These are phyloP conservation scores for Aphanoascus verrucosus DNA, from an alignment of 2,329 filamentous ascomycete genomes.

Conservation along the genomic window DNA sequence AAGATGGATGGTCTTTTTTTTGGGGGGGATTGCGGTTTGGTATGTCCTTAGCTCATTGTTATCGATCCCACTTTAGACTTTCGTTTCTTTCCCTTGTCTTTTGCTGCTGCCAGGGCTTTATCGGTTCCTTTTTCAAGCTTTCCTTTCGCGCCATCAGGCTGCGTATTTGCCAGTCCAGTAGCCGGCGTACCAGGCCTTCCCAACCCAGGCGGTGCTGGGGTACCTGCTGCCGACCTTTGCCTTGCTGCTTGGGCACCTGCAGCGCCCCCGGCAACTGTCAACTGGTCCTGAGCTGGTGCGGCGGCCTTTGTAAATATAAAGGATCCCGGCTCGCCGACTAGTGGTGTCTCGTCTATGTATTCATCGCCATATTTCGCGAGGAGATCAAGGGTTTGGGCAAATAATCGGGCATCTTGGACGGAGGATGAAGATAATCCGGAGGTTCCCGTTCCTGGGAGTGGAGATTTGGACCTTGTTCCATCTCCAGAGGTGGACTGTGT, in stretches of 20 bases:
- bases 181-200: slow-evolving; percentile 13
- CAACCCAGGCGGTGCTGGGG: slow-evolving; percentile 10
- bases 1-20: too few species aligned
- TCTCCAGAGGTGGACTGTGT: slow-evolving; percentile 22
- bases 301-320: slow-evolving; percentile 44
- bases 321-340: slow-evolving; percentile 52
- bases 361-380: slow-evolving; percentile 47
- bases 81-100: slow-evolving; percentile 29
- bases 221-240: slow-evolving; percentile 10
- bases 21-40: too few species aligned
- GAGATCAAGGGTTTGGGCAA: slow-evolving; percentile 41
- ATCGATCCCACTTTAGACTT: slow-evolving; percentile 24
- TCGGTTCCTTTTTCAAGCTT: neutral
- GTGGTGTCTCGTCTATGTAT: slow-evolving; percentile 53
- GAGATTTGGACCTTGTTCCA: slow-evolving; percentile 19
- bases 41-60: neutral
- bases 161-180: slow-evolving; percentile 2
- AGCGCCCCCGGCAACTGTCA: neutral
- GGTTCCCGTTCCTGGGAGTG: slow-evolving; percentile 18
- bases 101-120: neutral
- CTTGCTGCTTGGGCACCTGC: neutral
- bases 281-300: slow-evolving; percentile 11
- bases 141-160: slow-evolving; percentile 1
- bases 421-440: slow-evolving; percentile 8
- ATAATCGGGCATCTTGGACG: slow-evolving; percentile 31